Evolutionary conservation across 805 yeast species (phyloP), one percentile per base, ranked within the genome.

Genomic region (Cyberlindnera xylosilytica): DNA sequence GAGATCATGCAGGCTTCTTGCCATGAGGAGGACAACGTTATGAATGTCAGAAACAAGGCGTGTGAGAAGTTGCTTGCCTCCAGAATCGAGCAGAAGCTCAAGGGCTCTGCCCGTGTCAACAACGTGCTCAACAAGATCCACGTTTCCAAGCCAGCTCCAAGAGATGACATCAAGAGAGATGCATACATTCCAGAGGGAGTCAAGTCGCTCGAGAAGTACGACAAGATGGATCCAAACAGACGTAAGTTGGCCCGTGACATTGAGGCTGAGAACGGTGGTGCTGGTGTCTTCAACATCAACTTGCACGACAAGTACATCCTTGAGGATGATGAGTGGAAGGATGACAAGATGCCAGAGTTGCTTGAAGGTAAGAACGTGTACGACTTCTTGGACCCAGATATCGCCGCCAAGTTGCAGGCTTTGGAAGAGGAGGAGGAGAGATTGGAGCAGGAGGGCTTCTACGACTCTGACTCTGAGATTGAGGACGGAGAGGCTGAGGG

Each of bases 301-400:
- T 74, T 93, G 69, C 87, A 89, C 64, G 98, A 91, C 61, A 85
- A 83, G 60, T 93, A 95, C 67, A 54, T 93, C 49, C 73, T 93
- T 55, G 99, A 91, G 54, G 91, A 93, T 62, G 98, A 91, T 39
- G 95, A 87, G 51, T 93, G 99, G 99, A 91, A 91, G 76, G 80
- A 88, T 53, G 99, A 93, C 66, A 76, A 84, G 49, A 88, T 93
- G 88, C 99, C 99, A 20, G 99, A 93, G 73, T 76, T 93, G 41
- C 72, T 93, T 63, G 89, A 93, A 60, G 99, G 99, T 69, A 85
- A 81, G 72, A 93, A 93, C 63, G 97, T 93, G 45, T 91, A 89
- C 69, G 99, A 93, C 68, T 93, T 86, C 83, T 76, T 93, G 64
- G 99, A 93, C 60, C 88, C 96, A 33, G 99, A 93, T 55, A 93